Evolutionary conservation across 2,329 filamentous ascomycete species (phyloP).

Genomic region (Davidsoniella eucalypti): DNA sequence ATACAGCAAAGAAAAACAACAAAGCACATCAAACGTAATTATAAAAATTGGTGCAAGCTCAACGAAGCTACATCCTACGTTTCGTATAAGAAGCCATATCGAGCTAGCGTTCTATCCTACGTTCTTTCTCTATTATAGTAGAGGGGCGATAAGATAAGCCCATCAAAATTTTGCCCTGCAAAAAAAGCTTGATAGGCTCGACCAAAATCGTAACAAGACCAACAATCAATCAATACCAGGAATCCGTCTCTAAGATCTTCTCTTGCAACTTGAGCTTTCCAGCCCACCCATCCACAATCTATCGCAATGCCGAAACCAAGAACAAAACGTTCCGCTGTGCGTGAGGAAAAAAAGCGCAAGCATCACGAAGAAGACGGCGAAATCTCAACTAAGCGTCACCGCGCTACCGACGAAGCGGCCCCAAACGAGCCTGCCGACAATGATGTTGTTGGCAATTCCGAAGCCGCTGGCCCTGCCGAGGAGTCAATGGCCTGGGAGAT

Average conservation of each 20-base stretch:
- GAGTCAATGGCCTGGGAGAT: constrained; percentile 10
- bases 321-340: constrained; percentile 24
- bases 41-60: too few species aligned
- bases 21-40: too few species aligned
- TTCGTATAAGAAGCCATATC: constrained; percentile 5
- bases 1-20: too few species aligned
- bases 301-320: constrained; percentile 27
- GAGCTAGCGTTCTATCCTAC: neutral
- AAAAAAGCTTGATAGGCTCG: neutral
- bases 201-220: neutral
- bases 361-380: constrained; percentile 18
- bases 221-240: neutral
- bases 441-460: neutral
- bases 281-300: neutral
- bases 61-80: too few species aligned
- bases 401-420: constrained; percentile 13
- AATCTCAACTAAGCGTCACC: constrained; percentile 15
- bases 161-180: constrained; percentile 7
- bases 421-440: constrained; percentile 13
- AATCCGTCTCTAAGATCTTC: neutral
- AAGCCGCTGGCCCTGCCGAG: neutral
- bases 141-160: constrained; percentile 15
- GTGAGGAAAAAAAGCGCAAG: constrained; percentile 27
- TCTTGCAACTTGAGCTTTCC: neutral
- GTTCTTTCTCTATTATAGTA: neutral